These are phyloP conservation scores for Solanum stenotomum DNA, from an alignment of 257 asterid genomes.

Conservation along the genomic window DNA sequence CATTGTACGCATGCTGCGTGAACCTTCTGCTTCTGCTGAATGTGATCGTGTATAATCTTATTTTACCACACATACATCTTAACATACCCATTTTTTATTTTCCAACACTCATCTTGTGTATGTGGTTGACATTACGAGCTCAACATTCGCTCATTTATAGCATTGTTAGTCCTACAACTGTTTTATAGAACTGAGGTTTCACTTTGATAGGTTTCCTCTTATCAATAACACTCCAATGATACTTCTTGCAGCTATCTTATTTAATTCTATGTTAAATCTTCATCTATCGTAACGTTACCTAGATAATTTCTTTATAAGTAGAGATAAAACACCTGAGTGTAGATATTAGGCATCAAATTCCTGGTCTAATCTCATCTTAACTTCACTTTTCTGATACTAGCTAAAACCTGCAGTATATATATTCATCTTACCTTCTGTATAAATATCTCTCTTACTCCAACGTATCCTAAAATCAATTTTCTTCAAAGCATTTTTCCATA, in stretches of 20 bases:
- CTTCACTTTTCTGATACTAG: not conserved
- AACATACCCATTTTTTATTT: not conserved
- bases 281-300: not conserved
- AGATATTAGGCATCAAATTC: not conserved
- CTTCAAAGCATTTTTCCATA: not conserved
- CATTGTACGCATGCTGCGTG: not conserved
- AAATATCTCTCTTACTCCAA: not conserved
- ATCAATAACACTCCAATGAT: not conserved
- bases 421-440: not conserved
- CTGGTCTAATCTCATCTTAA: not conserved
- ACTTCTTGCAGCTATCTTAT: not conserved
- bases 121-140: not conserved
- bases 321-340: not conserved
- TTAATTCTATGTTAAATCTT: not conserved
- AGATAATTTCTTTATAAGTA: not conserved
- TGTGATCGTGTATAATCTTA: not conserved
- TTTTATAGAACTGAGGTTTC: not conserved
- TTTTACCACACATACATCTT: not conserved
- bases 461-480: not conserved
- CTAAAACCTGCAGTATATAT: not conserved
- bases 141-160: not conserved
- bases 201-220: not conserved
- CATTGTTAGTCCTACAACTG: not conserved
- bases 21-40: not conserved
- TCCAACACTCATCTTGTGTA: not conserved